Evolutionary conservation across 768 basidiomycete genomes (phyloP).

Genomic region (Pleurotus djamor): DNA sequence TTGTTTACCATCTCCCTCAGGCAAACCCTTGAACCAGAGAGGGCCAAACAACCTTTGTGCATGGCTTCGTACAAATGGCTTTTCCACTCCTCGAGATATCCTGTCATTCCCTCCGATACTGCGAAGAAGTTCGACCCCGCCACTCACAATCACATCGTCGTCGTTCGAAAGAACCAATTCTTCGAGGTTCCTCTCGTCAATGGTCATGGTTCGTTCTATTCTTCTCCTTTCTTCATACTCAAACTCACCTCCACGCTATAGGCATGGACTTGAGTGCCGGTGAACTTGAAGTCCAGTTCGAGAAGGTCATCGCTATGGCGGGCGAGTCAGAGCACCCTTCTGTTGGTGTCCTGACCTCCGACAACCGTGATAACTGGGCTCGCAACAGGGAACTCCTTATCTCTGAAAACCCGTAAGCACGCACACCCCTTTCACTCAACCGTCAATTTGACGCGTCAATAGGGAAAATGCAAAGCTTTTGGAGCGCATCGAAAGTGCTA

Average conservation of each 20-base stretch:
- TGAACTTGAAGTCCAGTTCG: conserved; percentile 82
- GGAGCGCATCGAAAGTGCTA: conserved; percentile 84
- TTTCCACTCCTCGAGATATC: conserved; percentile 93
- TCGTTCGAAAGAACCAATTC: conserved; percentile 89
- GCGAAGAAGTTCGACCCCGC: conserved; percentile 77
- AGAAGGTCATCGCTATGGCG: conserved; percentile 68
- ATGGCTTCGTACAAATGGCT: conserved; percentile 97
- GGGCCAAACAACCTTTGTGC: conserved; percentile 73
- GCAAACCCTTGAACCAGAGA: conserved; percentile 88
- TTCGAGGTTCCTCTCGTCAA: conserved; percentile 76
- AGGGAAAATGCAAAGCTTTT: conserved; percentile 59
- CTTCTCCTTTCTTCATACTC: background rate
- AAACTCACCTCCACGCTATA: background rate
- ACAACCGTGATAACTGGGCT: conserved; percentile 90
- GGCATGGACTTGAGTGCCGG: conserved; percentile 64
- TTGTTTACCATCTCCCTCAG: conserved; percentile 19
- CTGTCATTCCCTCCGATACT: conserved; percentile 78
- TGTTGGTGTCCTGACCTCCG: conserved; percentile 83
- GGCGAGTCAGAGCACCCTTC: conserved; percentile 38
- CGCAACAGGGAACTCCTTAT: conserved; percentile 67
- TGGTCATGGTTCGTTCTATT: conserved; percentile 45
- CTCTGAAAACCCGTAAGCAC: conserved; percentile 42
- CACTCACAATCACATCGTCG: conserved; percentile 84
- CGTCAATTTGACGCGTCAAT: background rate
- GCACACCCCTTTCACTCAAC: background rate